Conservation (phyloP, 495 filamentous ascomycete species). For the Chaetomium fimeti region DNA sequence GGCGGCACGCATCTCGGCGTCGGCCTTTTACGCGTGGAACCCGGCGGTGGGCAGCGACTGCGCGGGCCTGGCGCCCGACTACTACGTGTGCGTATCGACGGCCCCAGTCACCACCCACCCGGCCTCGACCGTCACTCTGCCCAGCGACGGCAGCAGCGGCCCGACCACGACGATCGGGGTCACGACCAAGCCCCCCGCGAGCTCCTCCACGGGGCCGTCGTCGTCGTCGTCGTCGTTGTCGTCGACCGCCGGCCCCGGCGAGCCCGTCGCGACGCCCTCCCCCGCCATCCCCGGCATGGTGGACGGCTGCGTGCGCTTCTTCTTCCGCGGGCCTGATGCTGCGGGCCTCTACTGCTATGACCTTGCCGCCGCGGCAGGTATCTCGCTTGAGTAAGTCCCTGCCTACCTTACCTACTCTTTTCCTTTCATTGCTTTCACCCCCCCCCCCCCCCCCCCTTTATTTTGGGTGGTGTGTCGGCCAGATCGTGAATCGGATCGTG, state of each 20-base stretch:
- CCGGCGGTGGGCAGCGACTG: conserved; percentile 24
- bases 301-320: background rate
- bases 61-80: conserved; percentile 16
- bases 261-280: background rate
- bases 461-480: background rate
- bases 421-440: background rate
- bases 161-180: background rate
- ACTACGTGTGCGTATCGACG: conserved; percentile 18
- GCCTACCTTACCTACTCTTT: no score
- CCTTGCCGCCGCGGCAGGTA: conserved; percentile 8
- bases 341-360: conserved; percentile 7
- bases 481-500: background rate
- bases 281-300: background rate
- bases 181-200: background rate
- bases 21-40: conserved; percentile 28
- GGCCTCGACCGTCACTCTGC: background rate
- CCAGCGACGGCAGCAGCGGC: background rate
- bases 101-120: background rate
- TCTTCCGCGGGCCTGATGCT: background rate
- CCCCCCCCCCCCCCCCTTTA: no score
- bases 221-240: no score
- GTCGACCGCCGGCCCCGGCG: no score
- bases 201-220: no score
- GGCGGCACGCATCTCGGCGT: conserved; percentile 6
- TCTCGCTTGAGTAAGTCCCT: conserved; percentile 5